phyloP scores from a whole-genome alignment of 495 filamentous ascomycete species.

The Copromyces sp. region DNA sequence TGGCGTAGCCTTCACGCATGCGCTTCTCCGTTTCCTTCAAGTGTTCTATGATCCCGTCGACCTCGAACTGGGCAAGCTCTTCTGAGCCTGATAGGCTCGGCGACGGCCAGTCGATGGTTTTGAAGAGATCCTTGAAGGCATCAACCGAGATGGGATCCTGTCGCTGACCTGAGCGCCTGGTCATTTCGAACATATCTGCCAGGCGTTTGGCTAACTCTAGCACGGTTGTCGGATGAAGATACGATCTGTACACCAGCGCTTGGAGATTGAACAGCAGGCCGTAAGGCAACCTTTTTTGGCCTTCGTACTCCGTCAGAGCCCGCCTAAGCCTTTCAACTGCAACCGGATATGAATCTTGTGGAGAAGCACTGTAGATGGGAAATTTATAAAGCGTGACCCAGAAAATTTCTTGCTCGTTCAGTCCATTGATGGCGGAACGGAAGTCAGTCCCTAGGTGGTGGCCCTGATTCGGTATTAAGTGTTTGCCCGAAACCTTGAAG shows the following conservation, averaged over 20 bases:
- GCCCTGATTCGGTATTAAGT: background rate
- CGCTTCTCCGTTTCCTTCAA: slow-evolving; percentile 32
- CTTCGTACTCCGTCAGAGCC: slow-evolving; percentile 7
- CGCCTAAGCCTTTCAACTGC: slow-evolving; percentile 9
- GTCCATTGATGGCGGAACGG: slow-evolving; percentile 3
- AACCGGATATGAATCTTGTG: slow-evolving; percentile 6
- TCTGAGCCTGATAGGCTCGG: slow-evolving; percentile 21
- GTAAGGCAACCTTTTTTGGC: slow-evolving; percentile 17
- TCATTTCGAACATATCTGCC: background rate
- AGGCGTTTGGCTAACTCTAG: slow-evolving; percentile 23
- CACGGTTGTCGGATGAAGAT: slow-evolving; percentile 38
- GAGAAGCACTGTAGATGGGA: background rate
- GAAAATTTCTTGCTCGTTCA: slow-evolving; percentile 19
- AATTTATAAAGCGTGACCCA: slow-evolving; percentile 16
- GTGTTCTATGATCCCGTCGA: slow-evolving; percentile 31
- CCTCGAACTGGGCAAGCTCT: slow-evolving; percentile 33
- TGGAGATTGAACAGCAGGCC: slow-evolving; percentile 40
- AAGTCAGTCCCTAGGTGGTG: background rate
- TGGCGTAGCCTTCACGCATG: slow-evolving; percentile 18
- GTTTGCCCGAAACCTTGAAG: slow-evolving; percentile 4
- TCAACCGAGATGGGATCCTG: slow-evolving; percentile 27
- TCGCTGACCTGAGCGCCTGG: background rate
- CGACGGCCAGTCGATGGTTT: slow-evolving; percentile 38
- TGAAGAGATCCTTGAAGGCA: slow-evolving; percentile 38
- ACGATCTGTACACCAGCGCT: slow-evolving; percentile 41